Conservation (phyloP, 2,329 filamentous ascomycete species). For the Colletotrichum ledebouriae region DNA sequence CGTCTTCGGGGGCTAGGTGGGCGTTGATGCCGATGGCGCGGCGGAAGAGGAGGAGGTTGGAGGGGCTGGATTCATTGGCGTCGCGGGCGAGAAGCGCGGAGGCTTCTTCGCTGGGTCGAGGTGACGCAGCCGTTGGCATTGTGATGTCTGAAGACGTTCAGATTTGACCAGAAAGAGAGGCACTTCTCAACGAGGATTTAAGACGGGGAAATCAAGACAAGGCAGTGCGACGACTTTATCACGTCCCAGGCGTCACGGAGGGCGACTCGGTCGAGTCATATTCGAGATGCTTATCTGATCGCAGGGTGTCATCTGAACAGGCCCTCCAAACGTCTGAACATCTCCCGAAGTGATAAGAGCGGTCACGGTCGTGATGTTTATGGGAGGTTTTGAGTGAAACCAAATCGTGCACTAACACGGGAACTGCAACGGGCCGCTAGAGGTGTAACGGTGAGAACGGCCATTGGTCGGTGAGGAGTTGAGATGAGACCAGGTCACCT, state of each 20-base stretch:
- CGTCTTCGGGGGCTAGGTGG: slow-evolving; percentile 43
- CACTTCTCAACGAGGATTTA: too few species aligned
- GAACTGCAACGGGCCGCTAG: slow-evolving; percentile 28
- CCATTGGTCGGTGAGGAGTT: slow-evolving; percentile 21
- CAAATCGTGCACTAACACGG: slow-evolving; percentile 22
- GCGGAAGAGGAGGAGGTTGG: slow-evolving; percentile 58
- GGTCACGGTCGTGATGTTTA: slow-evolving; percentile 16
- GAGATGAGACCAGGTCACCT: slow-evolving; percentile 34
- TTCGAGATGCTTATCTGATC: background rate
- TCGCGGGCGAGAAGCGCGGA: slow-evolving; percentile 28
- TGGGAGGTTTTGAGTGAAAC: background rate
- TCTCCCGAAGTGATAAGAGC: background rate
- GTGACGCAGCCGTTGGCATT: slow-evolving; percentile 27
- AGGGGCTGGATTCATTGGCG: slow-evolving; percentile 48
- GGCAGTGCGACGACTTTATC: background rate
- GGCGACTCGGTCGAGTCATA: too few species aligned
- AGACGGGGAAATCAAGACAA: too few species aligned
- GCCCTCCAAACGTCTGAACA: background rate
- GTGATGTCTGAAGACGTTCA: background rate
- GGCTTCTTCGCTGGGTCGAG: slow-evolving; percentile 11
- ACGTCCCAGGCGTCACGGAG: slow-evolving; percentile 1
- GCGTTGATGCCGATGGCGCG: slow-evolving; percentile 59
- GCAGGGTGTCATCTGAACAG: background rate
- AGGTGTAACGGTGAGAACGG: slow-evolving; percentile 24
- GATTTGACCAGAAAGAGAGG: too few species aligned